phyloP scores from a whole-genome alignment of 176 grass and related monocot species.

The Tillandsia fasciculata region DNA sequence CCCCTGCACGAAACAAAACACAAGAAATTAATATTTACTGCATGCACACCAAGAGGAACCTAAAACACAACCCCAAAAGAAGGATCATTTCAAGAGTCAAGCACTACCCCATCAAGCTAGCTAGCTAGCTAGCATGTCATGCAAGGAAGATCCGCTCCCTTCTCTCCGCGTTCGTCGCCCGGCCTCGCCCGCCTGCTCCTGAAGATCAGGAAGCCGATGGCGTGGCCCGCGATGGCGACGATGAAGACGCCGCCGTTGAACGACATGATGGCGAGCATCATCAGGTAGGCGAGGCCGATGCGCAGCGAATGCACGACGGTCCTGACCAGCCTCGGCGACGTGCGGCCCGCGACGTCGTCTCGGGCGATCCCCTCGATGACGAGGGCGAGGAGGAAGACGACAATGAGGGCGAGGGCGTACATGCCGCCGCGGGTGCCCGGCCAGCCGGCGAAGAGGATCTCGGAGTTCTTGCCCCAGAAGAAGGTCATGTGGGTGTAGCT shows the following conservation, averaged over 20 bases:
- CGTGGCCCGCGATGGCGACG: conserved; percentile 43
- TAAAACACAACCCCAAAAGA: too few relatives aligned
- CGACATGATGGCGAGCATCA: conserved; percentile 67
- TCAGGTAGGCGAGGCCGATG: conserved; percentile 45
- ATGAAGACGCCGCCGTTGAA: conserved; percentile 57
- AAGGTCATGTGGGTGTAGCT: conserved; percentile 80
- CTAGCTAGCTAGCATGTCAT: too few relatives aligned
- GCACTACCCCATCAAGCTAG: too few relatives aligned
- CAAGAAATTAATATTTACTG: too few relatives aligned
- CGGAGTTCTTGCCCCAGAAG: conserved; percentile 74
- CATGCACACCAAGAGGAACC: too few relatives aligned
- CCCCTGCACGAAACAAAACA: too few relatives aligned
- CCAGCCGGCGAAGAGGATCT: conserved; percentile 68
- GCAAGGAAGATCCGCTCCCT: too few relatives aligned
- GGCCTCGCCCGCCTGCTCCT: conserved; percentile 5
- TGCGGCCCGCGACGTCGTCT: neutral
- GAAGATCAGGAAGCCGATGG: conserved; percentile 54
- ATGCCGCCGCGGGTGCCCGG: conserved; percentile 57
- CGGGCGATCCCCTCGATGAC: conserved; percentile 41
- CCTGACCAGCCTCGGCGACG: conserved; percentile 16
- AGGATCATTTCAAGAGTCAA: too few relatives aligned
- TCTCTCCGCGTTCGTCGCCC: too few relatives aligned
- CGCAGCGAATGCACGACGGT: conserved; percentile 29
- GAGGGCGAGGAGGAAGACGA: conserved; percentile 34
- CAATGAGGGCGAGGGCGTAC: conserved; percentile 59